These are phyloP conservation scores for Datisca glomerata DNA, from an alignment of 306 rosid species.

Conservation along the genomic window DNA sequence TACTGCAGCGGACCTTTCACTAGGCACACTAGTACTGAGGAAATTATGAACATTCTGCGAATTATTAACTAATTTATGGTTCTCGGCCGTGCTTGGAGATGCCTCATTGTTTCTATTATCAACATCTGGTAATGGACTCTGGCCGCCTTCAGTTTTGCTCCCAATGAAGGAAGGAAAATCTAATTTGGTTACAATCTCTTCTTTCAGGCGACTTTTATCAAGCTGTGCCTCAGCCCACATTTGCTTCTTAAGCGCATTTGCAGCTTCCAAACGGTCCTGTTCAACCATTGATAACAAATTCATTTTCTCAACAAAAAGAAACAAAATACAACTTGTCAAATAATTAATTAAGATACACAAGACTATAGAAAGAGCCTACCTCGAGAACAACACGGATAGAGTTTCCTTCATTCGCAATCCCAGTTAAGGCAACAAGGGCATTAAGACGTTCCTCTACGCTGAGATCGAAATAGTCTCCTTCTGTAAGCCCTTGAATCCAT, in stretches of 20 bases:
- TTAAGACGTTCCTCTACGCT: constrained; percentile 88
- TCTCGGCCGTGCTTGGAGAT: constrained; percentile 56
- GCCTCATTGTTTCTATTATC: constrained; percentile 44
- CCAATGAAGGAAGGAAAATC: constrained; percentile 47
- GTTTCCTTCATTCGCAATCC: constrained; percentile 98
- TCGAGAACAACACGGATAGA: constrained; percentile 86
- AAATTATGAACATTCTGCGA: constrained; percentile 22
- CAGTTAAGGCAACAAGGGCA: constrained; percentile 75
- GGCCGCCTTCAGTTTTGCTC: constrained; percentile 64
- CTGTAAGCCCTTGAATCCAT: constrained; percentile 94
- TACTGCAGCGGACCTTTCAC: constrained; percentile 35
- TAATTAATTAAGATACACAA: neutral
- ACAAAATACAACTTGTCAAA: neutral
- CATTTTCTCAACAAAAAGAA: neutral
- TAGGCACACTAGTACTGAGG: constrained; percentile 24
- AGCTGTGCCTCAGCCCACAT: constrained; percentile 99
- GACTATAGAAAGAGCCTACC: constrained; percentile 24
- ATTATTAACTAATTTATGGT: constrained; percentile 32
- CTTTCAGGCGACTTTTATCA: constrained; percentile 81
- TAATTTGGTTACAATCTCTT: constrained; percentile 44
- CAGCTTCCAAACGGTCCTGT: constrained; percentile 97
- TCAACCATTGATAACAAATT: constrained; percentile 21
- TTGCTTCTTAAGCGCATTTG: constrained; percentile 96
- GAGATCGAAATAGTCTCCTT: constrained; percentile 91
- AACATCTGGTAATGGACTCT: constrained; percentile 63